These are phyloP conservation scores for Colletotrichum sp. DNA, from an alignment of 2,329 filamentous ascomycete species.

Conservation along the genomic window DNA sequence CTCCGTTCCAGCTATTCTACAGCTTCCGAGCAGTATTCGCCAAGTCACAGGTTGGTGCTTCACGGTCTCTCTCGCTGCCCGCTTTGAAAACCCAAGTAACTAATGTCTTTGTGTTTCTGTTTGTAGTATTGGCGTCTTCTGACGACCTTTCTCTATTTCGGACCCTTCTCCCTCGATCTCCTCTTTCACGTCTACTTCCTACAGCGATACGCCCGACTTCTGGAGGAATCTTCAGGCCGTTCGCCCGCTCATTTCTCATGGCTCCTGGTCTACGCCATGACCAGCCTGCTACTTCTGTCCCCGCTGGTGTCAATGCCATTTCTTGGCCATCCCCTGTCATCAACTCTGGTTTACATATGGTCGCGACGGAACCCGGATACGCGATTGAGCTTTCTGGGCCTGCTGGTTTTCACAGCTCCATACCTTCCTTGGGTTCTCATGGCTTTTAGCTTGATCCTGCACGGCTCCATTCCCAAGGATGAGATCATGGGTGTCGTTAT, in stretches of 20 bases:
- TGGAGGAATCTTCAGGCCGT: slow-evolving; percentile 92
- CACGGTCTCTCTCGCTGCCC: not conserved
- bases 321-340: slow-evolving; percentile 90
- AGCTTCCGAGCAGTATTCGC: slow-evolving; percentile 90
- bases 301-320: slow-evolving; percentile 92
- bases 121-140: slow-evolving; percentile 92
- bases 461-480: slow-evolving; percentile 89
- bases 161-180: slow-evolving; percentile 90
- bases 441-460: slow-evolving; percentile 88
- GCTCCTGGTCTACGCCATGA: slow-evolving; percentile 86
- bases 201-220: slow-evolving; percentile 90
- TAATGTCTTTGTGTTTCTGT: slow-evolving; percentile 13
- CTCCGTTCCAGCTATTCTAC: slow-evolving; percentile 96
- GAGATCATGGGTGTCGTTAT: slow-evolving; percentile 95
- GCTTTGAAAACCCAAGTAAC: not conserved
- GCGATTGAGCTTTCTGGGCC: slow-evolving; percentile 83
- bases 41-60: slow-evolving; percentile 79
- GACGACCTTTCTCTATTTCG: slow-evolving; percentile 97
- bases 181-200: slow-evolving; percentile 99
- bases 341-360: slow-evolving; percentile 97
- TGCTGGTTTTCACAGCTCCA: slow-evolving; percentile 91
- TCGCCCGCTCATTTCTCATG: slow-evolving; percentile 95
- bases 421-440: slow-evolving; percentile 97
- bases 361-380: slow-evolving; percentile 93
- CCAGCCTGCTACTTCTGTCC: slow-evolving; percentile 79